A percentile compares a stretch with the other conserved stretches of the same genome.
Evolutionary conservation across 2,329 filamentous ascomycete species (phyloP).

Genomic region (Anthostomella pinea): DNA sequence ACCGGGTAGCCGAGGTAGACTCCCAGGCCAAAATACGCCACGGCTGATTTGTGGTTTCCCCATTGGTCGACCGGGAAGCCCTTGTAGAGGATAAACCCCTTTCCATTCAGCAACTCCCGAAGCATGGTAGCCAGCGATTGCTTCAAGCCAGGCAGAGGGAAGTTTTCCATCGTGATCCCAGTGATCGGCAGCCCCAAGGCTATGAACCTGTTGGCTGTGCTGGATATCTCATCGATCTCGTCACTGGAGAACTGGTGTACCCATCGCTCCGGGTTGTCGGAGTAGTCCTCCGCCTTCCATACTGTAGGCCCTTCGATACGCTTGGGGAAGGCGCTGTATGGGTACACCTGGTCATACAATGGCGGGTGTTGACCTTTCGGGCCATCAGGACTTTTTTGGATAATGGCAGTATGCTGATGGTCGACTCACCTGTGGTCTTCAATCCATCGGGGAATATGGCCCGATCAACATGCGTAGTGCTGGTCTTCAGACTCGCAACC

Average conservation of each 20-base stretch:
- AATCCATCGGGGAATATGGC: conserved; percentile 62
- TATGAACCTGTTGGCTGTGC: conserved; percentile 62
- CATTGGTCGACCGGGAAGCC: conserved; percentile 74
- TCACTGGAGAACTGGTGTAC: conserved; percentile 61
- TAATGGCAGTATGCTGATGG: neutral
- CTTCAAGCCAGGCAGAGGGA: conserved; percentile 57
- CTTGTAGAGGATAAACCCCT: conserved; percentile 89
- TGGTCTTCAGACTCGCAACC: conserved; percentile 22
- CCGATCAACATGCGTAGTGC: conserved; percentile 26
- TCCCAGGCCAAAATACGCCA: conserved; percentile 87
- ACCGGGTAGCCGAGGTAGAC: conserved; percentile 87
- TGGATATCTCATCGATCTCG: conserved; percentile 60
- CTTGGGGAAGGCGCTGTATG: conserved; percentile 64
- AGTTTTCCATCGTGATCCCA: conserved; percentile 58
- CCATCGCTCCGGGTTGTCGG: conserved; percentile 62
- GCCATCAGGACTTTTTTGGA: conserved; percentile 22
- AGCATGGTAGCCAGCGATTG: conserved; percentile 53
- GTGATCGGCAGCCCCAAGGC: conserved; percentile 58
- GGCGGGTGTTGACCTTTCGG: conserved; percentile 64
- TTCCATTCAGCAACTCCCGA: conserved; percentile 72
- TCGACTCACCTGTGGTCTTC: conserved; percentile 45
- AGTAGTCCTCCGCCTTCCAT: conserved; percentile 63
- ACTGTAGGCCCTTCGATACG: conserved; percentile 64
- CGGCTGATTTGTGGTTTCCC: conserved; percentile 75
- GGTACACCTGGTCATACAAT: conserved; percentile 56